phyloP scores from a whole-genome alignment of 1,284 basidiomycete genomes.

The Boletus smithii region DNA sequence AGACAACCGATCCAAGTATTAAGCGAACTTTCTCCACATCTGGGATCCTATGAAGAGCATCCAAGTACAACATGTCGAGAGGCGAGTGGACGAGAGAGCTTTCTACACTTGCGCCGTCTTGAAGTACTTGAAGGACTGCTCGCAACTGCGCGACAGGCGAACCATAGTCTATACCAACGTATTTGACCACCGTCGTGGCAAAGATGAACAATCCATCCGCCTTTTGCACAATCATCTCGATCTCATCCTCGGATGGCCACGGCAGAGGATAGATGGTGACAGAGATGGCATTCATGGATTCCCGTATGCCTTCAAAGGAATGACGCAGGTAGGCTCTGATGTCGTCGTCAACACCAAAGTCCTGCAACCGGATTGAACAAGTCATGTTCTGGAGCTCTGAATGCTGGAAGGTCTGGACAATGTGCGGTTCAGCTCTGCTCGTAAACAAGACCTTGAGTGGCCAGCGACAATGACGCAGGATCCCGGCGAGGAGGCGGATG shows the following conservation, averaged over 20 bases:
- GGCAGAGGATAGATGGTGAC: not conserved
- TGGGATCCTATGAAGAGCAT: constrained; percentile 12
- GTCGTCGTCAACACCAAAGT: constrained; percentile 20
- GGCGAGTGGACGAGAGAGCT: constrained; percentile 15
- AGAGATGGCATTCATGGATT: not conserved
- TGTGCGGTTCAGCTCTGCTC: constrained; percentile 19
- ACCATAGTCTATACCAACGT: constrained; percentile 12
- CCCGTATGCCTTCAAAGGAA: constrained; percentile 12
- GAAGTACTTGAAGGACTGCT: constrained; percentile 11
- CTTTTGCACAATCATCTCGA: constrained; percentile 21
- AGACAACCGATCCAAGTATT: constrained; percentile 17
- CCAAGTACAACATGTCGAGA: constrained; percentile 20
- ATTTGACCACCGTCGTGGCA: constrained; percentile 29
- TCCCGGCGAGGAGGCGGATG: constrained; percentile 12
- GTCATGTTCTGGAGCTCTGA: constrained; percentile 5
- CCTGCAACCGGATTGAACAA: constrained; percentile 10
- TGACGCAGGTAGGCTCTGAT: constrained; percentile 21
- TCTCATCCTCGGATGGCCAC: constrained; percentile 23
- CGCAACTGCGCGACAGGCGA: constrained; percentile 14
- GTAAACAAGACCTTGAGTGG: constrained; percentile 21
- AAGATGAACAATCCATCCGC: constrained; percentile 31
- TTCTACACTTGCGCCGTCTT: constrained; percentile 1
- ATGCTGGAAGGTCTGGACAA: constrained; percentile 17
- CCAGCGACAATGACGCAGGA: constrained; percentile 9
- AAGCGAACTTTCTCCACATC: constrained; percentile 14